Base-by-base conservation (phyloP, 495 filamentous ascomycete genomes). In the Hapsidospora chrysogenum region DNA sequence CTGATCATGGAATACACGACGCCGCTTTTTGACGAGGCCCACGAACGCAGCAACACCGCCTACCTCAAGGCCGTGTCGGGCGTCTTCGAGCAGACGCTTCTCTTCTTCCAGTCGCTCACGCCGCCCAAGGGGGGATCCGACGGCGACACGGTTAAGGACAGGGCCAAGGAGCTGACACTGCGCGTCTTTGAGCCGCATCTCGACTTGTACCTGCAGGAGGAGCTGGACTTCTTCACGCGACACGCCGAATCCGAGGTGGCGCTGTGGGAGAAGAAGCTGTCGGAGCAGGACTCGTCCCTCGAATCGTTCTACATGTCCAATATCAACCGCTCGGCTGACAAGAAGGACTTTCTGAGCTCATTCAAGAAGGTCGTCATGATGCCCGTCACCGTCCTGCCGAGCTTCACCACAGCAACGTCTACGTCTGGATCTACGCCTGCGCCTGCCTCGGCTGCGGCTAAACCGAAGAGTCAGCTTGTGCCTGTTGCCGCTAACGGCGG, bases 341-440 rank as follows among this genome's bases (percentile, higher is more conserved):
- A 99, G 53, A 75, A 78, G 29, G 92, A 99, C 52, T 99, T 99
- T 47, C 49, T 99, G 43, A 87, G 74, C 13, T 92, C 85, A 1
- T 99, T 99, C 63, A 95, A 85, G 54, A 96, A 99, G 49, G 89
- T 99, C 8, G 83, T 99, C 42, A 92, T 96, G 81, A 85, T 92
- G 75, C 92, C 92, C 16, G 86, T 96, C 19, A 89, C 83, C 32
- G 85, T 86, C 17, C 57, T 96, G 3, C 84, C 83, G 3, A 64
- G 52, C 4, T 65, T 62, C 31, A 45, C 51, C 7, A 47, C 57
- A 11, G 23, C 31, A 15, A 36, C 21, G 15, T 9, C 33, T 11
- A 17, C 22, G 17, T 6, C 33, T 3, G 6, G 20, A 9, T 28
- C 53, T 8, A 18, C 47, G 15, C 33, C 46, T 29, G n/a, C n/a